Evolutionary conservation across 1,139 yeast species (phyloP).

Genomic region (Yamadazyma friedrichii): DNA sequence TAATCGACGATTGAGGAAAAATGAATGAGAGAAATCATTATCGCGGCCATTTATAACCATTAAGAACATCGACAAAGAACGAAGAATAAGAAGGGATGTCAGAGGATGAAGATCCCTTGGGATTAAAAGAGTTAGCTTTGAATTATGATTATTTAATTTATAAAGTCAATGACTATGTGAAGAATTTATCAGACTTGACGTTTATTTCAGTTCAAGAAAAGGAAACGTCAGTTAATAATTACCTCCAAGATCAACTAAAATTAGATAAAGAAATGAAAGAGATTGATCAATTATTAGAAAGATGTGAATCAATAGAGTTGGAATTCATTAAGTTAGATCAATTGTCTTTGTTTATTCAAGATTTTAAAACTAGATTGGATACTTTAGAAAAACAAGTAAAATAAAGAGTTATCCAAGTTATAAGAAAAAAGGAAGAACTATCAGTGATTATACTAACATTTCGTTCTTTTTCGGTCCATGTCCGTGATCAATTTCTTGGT

Average conservation of each 20-base stretch:
- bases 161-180: constrained; percentile 55
- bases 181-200: constrained; percentile 37
- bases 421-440: not conserved
- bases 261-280: constrained; percentile 42
- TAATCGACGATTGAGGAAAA: constrained; percentile 1
- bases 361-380: constrained; percentile 32
- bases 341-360: constrained; percentile 47
- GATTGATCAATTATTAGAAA: constrained; percentile 40
- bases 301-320: constrained; percentile 56
- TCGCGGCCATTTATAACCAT: not conserved
- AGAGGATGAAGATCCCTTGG: constrained; percentile 51
- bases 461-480: constrained; percentile 6
- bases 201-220: constrained; percentile 28
- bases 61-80: too few species aligned
- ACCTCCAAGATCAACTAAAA: constrained; percentile 34
- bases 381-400: constrained; percentile 20
- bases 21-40: not conserved
- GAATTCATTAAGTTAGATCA: constrained; percentile 72
- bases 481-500: not conserved
- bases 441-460: constrained; percentile 1
- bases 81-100: too few species aligned
- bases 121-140: constrained; percentile 55
- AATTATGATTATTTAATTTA: constrained; percentile 63
- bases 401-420: not conserved
- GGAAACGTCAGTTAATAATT: constrained; percentile 31